phyloP scores from a whole-genome alignment of 805 yeast species.

The Yarrowia sp. region DNA sequence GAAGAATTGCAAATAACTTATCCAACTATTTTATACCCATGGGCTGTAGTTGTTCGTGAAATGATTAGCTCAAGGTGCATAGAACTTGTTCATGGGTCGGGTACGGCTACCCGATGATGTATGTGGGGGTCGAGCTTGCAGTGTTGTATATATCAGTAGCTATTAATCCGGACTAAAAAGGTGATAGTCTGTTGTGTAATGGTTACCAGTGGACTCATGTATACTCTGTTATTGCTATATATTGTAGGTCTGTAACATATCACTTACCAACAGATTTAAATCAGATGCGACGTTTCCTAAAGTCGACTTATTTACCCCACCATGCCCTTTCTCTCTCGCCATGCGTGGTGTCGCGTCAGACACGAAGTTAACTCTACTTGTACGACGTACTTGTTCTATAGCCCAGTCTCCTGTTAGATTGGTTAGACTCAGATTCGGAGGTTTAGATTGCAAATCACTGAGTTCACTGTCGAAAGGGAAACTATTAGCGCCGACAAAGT shows the following conservation, averaged over 20 bases:
- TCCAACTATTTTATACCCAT: background rate
- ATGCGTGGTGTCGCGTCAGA: background rate
- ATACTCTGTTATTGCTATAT: no score
- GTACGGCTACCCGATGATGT: background rate
- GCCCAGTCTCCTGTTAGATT: background rate
- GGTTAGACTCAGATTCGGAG: background rate
- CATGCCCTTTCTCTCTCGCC: background rate
- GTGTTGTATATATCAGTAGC: no score
- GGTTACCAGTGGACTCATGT: no score
- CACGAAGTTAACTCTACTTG: background rate
- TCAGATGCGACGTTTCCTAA: no score
- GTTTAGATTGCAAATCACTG: background rate
- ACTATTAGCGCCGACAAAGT: background rate
- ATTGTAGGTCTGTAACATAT: no score
- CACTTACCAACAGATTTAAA: no score
- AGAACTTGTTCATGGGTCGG: no score
- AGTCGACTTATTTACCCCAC: background rate
- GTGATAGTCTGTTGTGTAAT: no score
- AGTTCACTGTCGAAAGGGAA: background rate
- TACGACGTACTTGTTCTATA: no score
- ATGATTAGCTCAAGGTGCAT: no score
- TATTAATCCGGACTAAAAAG: no score
- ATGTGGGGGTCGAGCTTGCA: background rate
- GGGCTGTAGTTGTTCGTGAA: background rate
- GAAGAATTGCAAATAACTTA: slow-evolving; percentile 16